Base-by-base conservation (phyloP, 768 basidiomycete species). In the Xanthoconium purpureum region DNA sequence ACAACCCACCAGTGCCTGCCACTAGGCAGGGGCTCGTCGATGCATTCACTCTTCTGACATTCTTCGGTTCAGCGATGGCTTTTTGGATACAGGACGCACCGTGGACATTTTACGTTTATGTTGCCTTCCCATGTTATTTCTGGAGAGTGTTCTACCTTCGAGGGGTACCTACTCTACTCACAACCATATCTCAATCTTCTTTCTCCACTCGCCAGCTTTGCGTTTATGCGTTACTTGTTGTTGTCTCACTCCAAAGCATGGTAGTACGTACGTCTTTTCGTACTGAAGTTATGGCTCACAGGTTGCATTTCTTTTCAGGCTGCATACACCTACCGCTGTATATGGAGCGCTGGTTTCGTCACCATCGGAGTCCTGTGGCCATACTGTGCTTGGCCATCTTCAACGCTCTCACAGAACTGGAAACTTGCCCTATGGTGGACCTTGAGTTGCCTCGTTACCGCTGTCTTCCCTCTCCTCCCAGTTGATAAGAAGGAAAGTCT, bases 81-180 rank as follows among this genome's bases (percentile, higher is more conserved):
- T 90, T 91, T 65, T 75, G 74, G 38, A 42, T 84, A n/a, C 88
- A 92, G 64, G 73, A 69, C 24, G 83, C 85, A 0, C 87, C 90
- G 0, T 81, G 78, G 80, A 83, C 84, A 5, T 89, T 90, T 63
- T 92, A 88, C 65, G 54, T 89, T 40, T 94, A 94, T 64, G 78
- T 85, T 36, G 66, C 78, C 5, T 92, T 92, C 58, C 89, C 91
- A 0, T 78, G 81, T 33, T 91, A 83, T 71, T 93, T 93, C 68
- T 91, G 89, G 89, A 76, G 77, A 33, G 81, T 79, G 51, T 82
- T 84, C 38, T 63, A 8, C 37, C n/a, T 63, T n/a, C 58, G 49
- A 37, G 73, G 70, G n/a, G 24, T 48, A 29, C 64, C 68, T 5
- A 46, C 54, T 32, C 20, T 68, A 20, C 28, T 58, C 29, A 52